Conservation (phyloP, 2,329 filamentous ascomycete species). For the Botrytis galanthina region DNA sequence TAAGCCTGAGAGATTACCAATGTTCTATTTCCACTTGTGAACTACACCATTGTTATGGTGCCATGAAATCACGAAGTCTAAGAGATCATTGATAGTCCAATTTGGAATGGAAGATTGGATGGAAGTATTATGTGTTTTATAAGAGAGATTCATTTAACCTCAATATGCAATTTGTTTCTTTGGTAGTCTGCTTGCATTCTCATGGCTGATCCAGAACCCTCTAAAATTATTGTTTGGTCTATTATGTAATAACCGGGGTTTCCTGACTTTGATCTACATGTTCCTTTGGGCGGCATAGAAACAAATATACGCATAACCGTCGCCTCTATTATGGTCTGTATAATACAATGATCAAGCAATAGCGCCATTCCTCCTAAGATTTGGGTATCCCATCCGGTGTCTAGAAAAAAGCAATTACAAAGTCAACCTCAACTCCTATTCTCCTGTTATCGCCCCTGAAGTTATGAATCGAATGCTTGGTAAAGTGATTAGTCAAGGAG, state of each 20-base stretch:
- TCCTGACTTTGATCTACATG: not conserved
- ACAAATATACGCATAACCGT: not conserved
- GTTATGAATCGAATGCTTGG: not conserved
- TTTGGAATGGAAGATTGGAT: not conserved
- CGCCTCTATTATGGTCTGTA: not conserved
- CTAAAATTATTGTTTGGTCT: not conserved
- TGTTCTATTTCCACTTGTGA: not conserved
- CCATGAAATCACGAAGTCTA: not conserved
- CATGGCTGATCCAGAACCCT: not conserved
- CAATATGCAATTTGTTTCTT: not conserved
- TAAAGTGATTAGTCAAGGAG: not conserved
- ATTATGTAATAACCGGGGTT: too few species aligned
- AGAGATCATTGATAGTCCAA: not conserved
- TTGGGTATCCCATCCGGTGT: not conserved
- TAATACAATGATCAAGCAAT: not conserved
- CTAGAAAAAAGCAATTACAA: not conserved
- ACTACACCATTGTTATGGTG: not conserved
- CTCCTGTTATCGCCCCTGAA: not conserved
- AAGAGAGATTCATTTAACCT: not conserved
- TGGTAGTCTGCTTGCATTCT: too few species aligned
- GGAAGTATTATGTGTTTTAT: not conserved
- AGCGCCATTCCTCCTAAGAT: not conserved
- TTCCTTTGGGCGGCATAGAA: not conserved
- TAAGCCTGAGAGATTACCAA: not conserved
- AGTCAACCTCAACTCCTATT: not conserved